A percentile compares a stretch with the other conserved stretches of the same genome.
phyloP scores from a whole-genome alignment of 305 asterid species.

The Solanum hybrid region DNA sequence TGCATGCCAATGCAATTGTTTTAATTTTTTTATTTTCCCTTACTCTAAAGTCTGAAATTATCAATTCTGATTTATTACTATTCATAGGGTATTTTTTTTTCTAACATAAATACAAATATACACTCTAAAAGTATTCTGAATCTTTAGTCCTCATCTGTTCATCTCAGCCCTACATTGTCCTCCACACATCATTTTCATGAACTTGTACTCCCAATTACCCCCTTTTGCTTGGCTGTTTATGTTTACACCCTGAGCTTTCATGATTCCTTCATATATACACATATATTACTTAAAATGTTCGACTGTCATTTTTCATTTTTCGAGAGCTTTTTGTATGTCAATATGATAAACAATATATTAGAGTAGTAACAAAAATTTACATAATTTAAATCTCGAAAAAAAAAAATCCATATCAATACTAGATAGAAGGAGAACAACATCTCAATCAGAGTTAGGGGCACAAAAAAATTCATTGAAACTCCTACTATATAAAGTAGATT shows the following conservation, averaged over 20 bases:
- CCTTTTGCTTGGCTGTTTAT: slow-evolving; percentile 1
- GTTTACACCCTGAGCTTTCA: not conserved
- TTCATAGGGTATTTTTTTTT: not conserved
- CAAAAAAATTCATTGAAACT: not conserved
- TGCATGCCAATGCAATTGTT: slow-evolving; percentile 3
- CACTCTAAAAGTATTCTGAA: not conserved
- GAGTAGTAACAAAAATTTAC: too few relatives aligned
- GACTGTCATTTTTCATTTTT: not conserved
- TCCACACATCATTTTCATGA: not conserved
- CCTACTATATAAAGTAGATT: not conserved
- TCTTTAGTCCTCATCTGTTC: not conserved
- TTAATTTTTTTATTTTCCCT: not conserved
- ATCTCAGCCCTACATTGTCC: not conserved
- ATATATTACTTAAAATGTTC: too few relatives aligned
- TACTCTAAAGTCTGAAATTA: not conserved
- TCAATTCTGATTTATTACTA: not conserved
- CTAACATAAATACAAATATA: not conserved
- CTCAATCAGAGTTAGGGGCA: fast-evolving
- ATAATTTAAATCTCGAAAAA: not conserved
- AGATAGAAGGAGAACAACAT: too few relatives aligned
- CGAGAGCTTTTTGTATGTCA: not conserved
- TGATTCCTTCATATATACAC: not conserved
- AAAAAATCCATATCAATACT: too few relatives aligned
- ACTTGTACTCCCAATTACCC: not conserved
- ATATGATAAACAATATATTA: not conserved